Percentiles rank a stretch among this genome's conserved stretches.
phyloP scores from a whole-genome alignment of 2,329 filamentous ascomycete genomes.

The Cladophialophora chaetospira region DNA sequence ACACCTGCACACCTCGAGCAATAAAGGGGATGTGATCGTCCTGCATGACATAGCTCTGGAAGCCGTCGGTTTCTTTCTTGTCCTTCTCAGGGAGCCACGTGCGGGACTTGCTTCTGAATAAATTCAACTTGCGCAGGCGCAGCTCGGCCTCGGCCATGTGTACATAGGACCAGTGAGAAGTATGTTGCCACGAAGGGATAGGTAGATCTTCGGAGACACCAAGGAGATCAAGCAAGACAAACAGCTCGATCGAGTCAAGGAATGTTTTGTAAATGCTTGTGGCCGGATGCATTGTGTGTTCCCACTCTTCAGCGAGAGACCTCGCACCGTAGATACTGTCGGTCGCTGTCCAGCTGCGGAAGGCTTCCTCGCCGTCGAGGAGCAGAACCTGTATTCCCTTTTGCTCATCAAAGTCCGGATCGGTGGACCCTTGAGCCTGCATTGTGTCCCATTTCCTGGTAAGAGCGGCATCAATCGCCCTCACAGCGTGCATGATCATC shows the following conservation, averaged over 20 bases:
- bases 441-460: constrained; percentile 80
- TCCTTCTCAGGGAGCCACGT: constrained; percentile 34
- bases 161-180: constrained; percentile 91
- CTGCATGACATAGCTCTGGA: constrained; percentile 56
- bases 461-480: constrained; percentile 76
- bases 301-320: constrained; percentile 81
- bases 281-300: constrained; percentile 66
- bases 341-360: constrained; percentile 72
- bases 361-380: constrained; percentile 93
- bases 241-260: constrained; percentile 78
- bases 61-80: constrained; percentile 48
- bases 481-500: constrained; percentile 83
- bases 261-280: constrained; percentile 74
- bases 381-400: constrained; percentile 86
- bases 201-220: constrained; percentile 64
- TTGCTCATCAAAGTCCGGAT: constrained; percentile 66
- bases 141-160: constrained; percentile 72
- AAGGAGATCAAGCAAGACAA: constrained; percentile 88
- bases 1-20: constrained; percentile 76
- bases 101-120: constrained; percentile 63
- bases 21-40: constrained; percentile 96
- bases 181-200: constrained; percentile 83
- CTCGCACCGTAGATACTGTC: constrained; percentile 90
- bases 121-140: constrained; percentile 67
- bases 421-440: constrained; percentile 55